phyloP scores from a whole-genome alignment of 192 early-diverging fungal genomes.

The Linnemannia exigua region DNA sequence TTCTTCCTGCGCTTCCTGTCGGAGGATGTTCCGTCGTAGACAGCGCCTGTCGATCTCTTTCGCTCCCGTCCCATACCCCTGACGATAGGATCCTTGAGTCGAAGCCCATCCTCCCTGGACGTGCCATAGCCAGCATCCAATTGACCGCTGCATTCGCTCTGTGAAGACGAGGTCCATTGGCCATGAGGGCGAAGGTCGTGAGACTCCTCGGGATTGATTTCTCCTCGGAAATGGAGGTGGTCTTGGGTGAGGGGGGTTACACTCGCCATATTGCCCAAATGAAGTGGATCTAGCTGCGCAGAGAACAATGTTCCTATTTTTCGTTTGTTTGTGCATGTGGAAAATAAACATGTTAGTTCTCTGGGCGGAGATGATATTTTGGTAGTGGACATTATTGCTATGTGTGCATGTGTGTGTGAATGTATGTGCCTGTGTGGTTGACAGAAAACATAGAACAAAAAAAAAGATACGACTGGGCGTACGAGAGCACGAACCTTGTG shows the following conservation, averaged over 20 bases:
- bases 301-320: conserved; percentile 11
- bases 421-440: neutral
- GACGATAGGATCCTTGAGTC: conserved; percentile 5
- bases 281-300: conserved; percentile 18
- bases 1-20: conserved; percentile 27
- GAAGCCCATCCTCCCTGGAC: neutral
- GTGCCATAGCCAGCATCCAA: neutral
- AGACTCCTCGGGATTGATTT: neutral
- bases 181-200: neutral
- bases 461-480: neutral
- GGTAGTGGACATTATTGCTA: neutral
- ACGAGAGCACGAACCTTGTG: conserved; percentile 14
- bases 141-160: neutral
- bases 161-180: neutral
- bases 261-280: neutral
- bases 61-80: neutral
- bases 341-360: neutral
- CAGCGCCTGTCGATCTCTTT: conserved; percentile 12
- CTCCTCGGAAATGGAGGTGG: neutral
- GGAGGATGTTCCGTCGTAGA: neutral
- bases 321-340: conserved; percentile 12
- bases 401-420: neutral
- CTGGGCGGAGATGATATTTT: neutral
- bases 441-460: neutral
- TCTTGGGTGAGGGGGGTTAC: neutral